These are phyloP conservation scores for Camptophora hylomeconis DNA, from an alignment of 2,329 filamentous ascomycete genomes.

Conservation along the genomic window DNA sequence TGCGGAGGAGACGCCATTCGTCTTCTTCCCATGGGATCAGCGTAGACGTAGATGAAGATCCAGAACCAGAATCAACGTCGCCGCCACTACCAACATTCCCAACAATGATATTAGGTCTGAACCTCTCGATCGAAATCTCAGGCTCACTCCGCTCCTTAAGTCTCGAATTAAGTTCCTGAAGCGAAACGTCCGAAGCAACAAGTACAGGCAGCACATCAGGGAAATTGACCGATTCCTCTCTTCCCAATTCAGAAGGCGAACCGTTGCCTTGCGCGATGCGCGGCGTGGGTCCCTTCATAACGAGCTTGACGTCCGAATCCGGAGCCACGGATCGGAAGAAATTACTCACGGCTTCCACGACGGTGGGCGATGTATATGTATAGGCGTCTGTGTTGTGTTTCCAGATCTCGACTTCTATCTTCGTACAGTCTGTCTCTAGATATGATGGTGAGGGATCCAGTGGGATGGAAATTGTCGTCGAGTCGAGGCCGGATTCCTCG, in stretches of 20 bases:
- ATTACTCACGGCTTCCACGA: constrained; percentile 41
- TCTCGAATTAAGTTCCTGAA: constrained; percentile 45
- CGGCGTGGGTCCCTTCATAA: constrained; percentile 49
- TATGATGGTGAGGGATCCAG: constrained; percentile 41
- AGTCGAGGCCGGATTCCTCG: constrained; percentile 18
- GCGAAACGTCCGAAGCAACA: constrained; percentile 42
- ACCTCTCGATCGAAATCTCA: constrained; percentile 47
- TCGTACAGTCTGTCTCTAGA: constrained; percentile 40
- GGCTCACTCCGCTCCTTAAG: constrained; percentile 30
- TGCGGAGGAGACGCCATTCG: constrained; percentile 46
- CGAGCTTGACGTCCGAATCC: constrained; percentile 40
- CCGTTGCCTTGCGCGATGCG: constrained; percentile 45
- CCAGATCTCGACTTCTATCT: constrained; percentile 44
- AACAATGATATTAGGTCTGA: constrained; percentile 52
- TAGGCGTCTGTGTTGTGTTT: constrained; percentile 44
- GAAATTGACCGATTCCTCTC: constrained; percentile 41
- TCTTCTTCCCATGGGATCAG: constrained; percentile 47
- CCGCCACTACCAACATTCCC: too few relatives aligned
- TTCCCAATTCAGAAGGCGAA: constrained; percentile 40
- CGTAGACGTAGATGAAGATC: too few relatives aligned
- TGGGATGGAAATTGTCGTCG: constrained; percentile 37
- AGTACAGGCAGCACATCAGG: constrained; percentile 47
- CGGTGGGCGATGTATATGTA: constrained; percentile 33
- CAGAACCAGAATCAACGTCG: constrained; percentile 6
- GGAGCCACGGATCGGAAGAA: constrained; percentile 31